Evolutionary conservation across 495 filamentous ascomycete species (phyloP).

Genomic region (Pseudoneurospora amorphoporcata): DNA sequence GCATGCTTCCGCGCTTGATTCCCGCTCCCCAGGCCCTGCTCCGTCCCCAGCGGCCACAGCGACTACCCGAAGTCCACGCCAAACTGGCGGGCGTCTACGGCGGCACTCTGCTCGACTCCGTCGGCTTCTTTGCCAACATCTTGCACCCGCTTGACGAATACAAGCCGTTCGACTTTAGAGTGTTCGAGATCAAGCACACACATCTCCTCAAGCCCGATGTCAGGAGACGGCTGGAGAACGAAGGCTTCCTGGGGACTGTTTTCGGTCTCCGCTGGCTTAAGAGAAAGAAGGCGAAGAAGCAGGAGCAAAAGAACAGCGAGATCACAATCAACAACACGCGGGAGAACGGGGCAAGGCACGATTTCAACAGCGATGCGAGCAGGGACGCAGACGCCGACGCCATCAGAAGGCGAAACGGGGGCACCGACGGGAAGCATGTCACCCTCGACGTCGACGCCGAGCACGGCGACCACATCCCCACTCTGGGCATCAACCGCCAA

Average conservation of each 20-base stretch:
- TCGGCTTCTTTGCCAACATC: conserved; percentile 54
- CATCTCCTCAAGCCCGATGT: conserved; percentile 4
- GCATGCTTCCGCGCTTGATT: conserved; percentile 52
- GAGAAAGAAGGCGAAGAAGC: background rate
- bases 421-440: background rate
- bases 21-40: conserved; percentile 58
- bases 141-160: conserved; percentile 45
- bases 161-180: conserved; percentile 34
- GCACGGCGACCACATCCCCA: conserved; percentile 4
- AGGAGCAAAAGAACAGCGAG: background rate
- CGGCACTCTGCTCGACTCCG: conserved; percentile 40
- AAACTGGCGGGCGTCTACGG: conserved; percentile 48
- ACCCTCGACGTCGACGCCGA: background rate
- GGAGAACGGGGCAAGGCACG: background rate
- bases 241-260: background rate
- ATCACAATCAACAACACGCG: background rate
- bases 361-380: background rate
- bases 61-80: conserved; percentile 43
- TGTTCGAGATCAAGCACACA: conserved; percentile 34
- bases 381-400: too few relatives aligned
- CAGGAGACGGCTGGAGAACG: conserved; percentile 13
- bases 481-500: conserved; percentile 14
- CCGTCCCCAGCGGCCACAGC: conserved; percentile 44
- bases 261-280: background rate
- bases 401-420: background rate